These are phyloP conservation scores for Ophiocordyceps australis DNA, from an alignment of 2,329 filamentous ascomycete species.

Conservation along the genomic window DNA sequence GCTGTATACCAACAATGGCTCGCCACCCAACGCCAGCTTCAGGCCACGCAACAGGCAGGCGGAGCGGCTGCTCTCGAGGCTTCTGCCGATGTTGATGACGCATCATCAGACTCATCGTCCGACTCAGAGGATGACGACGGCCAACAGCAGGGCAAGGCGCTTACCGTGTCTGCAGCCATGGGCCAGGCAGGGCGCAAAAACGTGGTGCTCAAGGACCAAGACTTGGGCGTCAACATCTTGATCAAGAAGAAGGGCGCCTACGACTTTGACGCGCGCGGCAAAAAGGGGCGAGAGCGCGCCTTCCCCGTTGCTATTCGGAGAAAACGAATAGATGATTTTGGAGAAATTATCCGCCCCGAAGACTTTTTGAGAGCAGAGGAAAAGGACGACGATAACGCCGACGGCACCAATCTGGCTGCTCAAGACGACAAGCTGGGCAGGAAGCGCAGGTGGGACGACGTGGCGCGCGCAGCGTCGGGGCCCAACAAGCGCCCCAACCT, in stretches of 20 bases:
- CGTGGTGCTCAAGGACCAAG: slow-evolving; percentile 70
- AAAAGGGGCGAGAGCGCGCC: slow-evolving; percentile 81
- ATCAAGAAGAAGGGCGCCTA: slow-evolving; percentile 79
- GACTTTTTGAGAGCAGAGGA: slow-evolving; percentile 90
- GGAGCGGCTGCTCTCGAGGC: slow-evolving; percentile 50
- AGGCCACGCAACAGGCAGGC: slow-evolving; percentile 59
- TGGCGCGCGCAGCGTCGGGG: slow-evolving; percentile 14
- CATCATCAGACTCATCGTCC: slow-evolving; percentile 70
- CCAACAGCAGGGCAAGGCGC: slow-evolving; percentile 77
- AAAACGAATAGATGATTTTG: slow-evolving; percentile 75
- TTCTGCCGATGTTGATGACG: slow-evolving; percentile 62
- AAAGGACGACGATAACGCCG: slow-evolving; percentile 55
- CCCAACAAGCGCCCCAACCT: slow-evolving; percentile 42
- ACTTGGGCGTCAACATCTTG: slow-evolving; percentile 80
- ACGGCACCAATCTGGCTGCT: slow-evolving; percentile 17
- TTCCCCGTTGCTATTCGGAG: slow-evolving; percentile 74
- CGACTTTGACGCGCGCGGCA: slow-evolving; percentile 81
- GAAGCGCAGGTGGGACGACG: slow-evolving; percentile 87
- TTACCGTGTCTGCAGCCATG: slow-evolving; percentile 76
- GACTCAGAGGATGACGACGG: slow-evolving; percentile 78
- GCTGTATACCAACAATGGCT: slow-evolving; percentile 81
- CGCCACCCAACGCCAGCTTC: slow-evolving; percentile 71
- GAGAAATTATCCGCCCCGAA: slow-evolving; percentile 82
- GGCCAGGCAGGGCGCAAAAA: slow-evolving; percentile 75
- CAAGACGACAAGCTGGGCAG: slow-evolving; percentile 56